Conservation (phyloP, 495 filamentous ascomycete genomes). For the Aspergillus cavernicola region DNA sequence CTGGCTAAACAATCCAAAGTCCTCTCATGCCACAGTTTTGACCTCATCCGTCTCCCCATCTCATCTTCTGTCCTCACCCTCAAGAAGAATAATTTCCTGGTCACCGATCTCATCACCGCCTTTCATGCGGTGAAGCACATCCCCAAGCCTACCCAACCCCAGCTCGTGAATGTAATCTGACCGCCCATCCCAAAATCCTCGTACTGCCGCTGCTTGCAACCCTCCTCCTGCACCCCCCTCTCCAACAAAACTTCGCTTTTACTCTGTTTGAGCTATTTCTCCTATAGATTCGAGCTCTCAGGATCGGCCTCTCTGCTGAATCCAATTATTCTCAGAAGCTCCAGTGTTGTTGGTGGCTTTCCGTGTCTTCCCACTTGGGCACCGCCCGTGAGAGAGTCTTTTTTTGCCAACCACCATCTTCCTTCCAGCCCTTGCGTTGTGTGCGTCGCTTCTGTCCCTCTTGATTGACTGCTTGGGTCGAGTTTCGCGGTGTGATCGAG, state of each 20-base stretch:
- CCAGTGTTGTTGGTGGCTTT: constrained; percentile 9
- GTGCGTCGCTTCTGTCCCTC: constrained; percentile 10
- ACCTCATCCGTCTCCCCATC: constrained; percentile 4
- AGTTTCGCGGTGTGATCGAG: not conserved
- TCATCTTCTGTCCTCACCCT: not conserved
- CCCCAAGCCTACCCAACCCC: constrained; percentile 11
- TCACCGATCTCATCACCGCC: constrained; percentile 41
- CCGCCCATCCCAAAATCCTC: constrained; percentile 37
- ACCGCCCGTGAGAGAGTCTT: constrained; percentile 9
- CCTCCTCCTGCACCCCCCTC: constrained; percentile 21
- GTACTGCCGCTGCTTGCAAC: constrained; percentile 37
- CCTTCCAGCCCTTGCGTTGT: constrained; percentile 14
- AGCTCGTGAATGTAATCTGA: constrained; percentile 32
- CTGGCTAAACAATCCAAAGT: not conserved
- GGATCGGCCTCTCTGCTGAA: not conserved
- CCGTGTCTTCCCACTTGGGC: constrained; percentile 1
- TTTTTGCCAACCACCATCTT: constrained; percentile 21
- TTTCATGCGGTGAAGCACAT: constrained; percentile 45
- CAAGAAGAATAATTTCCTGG: constrained; percentile 1
- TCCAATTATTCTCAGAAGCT: not conserved
- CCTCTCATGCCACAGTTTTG: not conserved
- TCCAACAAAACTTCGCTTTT: constrained; percentile 1
- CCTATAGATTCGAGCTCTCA: constrained; percentile 1
- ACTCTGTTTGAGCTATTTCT: constrained; percentile 3
- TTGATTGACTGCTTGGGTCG: not conserved